Evolutionary conservation across 1,284 basidiomycete species (phyloP), one percentile per base, ranked within the genome.

Genomic region (Moesziomyces sp.): DNA sequence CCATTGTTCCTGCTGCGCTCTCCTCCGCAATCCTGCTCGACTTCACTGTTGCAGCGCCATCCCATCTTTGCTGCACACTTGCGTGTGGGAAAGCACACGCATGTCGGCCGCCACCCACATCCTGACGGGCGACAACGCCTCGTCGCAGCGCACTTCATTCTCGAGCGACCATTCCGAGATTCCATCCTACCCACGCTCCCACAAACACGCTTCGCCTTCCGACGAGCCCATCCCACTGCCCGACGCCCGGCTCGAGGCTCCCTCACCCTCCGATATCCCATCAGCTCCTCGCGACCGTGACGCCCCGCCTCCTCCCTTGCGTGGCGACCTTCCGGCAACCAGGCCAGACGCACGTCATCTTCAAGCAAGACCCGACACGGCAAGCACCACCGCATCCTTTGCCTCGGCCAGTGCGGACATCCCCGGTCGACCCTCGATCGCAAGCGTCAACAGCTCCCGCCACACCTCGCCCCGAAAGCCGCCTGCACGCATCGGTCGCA

Each of bases 141-240:
- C 52, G 24, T 40, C 66, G 21, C 48, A 38, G 33, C 66, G 52
- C 28, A 21, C 52, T 5, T 58, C 66, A 40, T 48, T 58, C 49
- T 62, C 60, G n/a, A 63, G 59, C 66, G 57, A 69, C 48, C 52
- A 59, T 56, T 69, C 59, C 56, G 56, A 69, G 45, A 63, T 69
- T 19, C 66, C 66, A 24, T 69, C 48, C n/a, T 59, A 69, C 56
- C 60, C 66, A 10, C 59, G 48, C 5, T 45, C 57, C 42, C 54
- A 54, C 19, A 43, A 40, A 2, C 44, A 54, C 18, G 51, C 61
- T 30, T 50, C 54, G n/a, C 50, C 52, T 9, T 52, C 53, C 45
- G 33, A 54, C 43, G 44, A 55, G 14, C 51, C 58, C 44, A 23
- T 52, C 33, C 33, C 59, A 9, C 53, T 62, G 28, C 50, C 58